phyloP scores from a whole-genome alignment of 257 asterid genomes.

The Linaria vulgaris region DNA sequence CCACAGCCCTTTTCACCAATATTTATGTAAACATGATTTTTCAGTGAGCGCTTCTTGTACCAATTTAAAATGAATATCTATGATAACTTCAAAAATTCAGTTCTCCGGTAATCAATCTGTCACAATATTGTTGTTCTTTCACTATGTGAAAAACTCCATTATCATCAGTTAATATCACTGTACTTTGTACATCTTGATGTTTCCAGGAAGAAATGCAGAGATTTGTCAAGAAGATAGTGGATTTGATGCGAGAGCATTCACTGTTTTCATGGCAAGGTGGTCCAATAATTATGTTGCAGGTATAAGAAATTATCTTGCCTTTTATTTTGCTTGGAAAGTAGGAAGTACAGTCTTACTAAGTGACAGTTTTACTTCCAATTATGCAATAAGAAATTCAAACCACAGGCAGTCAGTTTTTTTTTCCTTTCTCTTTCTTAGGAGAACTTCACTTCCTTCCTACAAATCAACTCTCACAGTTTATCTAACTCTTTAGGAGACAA shows the following conservation, averaged over 20 bases:
- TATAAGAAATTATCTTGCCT: conserved; percentile 31
- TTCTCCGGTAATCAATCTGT: neutral
- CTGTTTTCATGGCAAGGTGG: conserved; percentile 99
- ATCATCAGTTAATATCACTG: no score
- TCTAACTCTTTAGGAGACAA: no score
- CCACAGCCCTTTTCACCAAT: no score
- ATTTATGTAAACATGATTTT: neutral
- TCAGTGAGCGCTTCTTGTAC: conserved; percentile 19
- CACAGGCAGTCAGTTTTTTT: no score
- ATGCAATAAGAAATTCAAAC: no score
- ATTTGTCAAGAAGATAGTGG: conserved; percentile 84
- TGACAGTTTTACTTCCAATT: no score
- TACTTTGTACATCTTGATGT: conserved; percentile 17
- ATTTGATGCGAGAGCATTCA: conserved; percentile 68
- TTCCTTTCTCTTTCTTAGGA: neutral
- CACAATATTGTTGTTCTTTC: conserved; percentile 13
- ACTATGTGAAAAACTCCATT: neutral
- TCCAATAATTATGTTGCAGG: conserved; percentile 89
- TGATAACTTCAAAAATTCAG: neutral
- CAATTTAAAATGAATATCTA: neutral
- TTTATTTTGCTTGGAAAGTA: conserved; percentile 17
- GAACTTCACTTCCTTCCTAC: neutral
- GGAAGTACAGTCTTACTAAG: no score
- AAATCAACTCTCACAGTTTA: neutral
- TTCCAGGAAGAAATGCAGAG: conserved; percentile 90